These are phyloP conservation scores for Houttuynia cordata DNA, from an alignment of 164 flowering plant genomes.

Conservation along the genomic window DNA sequence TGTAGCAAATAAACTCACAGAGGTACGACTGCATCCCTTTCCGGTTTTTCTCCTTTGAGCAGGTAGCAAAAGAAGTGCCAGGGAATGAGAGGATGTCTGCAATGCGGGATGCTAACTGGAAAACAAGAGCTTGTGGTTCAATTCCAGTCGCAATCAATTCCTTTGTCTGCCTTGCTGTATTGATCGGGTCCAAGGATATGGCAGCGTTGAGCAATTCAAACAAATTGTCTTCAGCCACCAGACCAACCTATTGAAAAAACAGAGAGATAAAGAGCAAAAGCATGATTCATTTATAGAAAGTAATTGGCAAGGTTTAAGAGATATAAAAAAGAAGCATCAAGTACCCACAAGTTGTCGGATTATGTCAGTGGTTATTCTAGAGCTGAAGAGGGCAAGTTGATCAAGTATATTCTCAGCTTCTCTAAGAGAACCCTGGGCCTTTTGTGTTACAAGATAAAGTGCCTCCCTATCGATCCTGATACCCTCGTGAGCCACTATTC, in stretches of 20 bases:
- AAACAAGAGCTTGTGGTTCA: constrained; percentile 19
- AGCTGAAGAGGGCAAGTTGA: constrained; percentile 23
- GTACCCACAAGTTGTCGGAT: constrained; percentile 29
- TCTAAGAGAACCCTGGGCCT: constrained; percentile 33
- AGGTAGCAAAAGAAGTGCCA: constrained; percentile 9
- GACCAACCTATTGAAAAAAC: constrained; percentile 22
- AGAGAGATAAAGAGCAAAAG: background rate
- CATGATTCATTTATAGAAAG: background rate
- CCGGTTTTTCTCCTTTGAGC: constrained; percentile 10
- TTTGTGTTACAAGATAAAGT: constrained; percentile 17
- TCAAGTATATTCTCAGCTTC: constrained; percentile 32
- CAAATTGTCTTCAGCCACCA: constrained; percentile 20
- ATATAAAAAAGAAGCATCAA: background rate
- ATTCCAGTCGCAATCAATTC: constrained; percentile 23
- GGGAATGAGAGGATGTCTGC: constrained; percentile 19
- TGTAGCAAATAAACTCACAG: constrained; percentile 5
- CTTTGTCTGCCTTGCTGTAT: constrained; percentile 15
- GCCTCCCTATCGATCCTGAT: constrained; percentile 24
- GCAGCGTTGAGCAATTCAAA: constrained; percentile 15
- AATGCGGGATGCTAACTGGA: constrained; percentile 27
- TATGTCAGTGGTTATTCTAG: constrained; percentile 19
- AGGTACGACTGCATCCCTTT: constrained; percentile 4
- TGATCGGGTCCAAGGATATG: constrained; percentile 19
- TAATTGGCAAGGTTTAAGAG: background rate
- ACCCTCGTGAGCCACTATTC: constrained; percentile 20